Conservation (phyloP, 2,329 filamentous ascomycete species). For the Amphichorda felina region DNA sequence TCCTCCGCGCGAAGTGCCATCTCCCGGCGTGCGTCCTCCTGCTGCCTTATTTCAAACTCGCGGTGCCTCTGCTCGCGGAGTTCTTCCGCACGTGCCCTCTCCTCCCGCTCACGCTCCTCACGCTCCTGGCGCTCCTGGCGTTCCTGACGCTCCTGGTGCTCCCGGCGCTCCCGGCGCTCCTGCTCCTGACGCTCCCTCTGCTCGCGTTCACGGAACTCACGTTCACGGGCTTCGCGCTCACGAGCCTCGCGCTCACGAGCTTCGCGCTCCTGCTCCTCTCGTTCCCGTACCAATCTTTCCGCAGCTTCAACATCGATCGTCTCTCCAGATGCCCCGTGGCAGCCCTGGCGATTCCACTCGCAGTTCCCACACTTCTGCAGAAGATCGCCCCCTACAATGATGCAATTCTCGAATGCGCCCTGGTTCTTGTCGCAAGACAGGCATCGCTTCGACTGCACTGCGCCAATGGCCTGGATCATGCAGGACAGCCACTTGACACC, state of each 20-base stretch:
- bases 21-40: no score
- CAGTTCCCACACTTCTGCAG: slow-evolving; percentile 39
- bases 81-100: background rate
- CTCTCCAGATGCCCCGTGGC: slow-evolving; percentile 16
- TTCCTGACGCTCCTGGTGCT: no score
- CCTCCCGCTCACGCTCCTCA: background rate
- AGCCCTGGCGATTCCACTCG: slow-evolving; percentile 32
- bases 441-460: slow-evolving; percentile 25
- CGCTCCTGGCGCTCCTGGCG: no score
- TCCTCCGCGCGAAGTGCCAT: no score
- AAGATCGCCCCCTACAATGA: slow-evolving; percentile 25
- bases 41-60: no score
- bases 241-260: background rate
- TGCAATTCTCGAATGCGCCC: slow-evolving; percentile 32
- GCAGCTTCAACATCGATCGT: slow-evolving; percentile 5
- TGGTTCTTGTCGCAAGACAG: slow-evolving; percentile 26
- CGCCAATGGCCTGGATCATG: slow-evolving; percentile 37
- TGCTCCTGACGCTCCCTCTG: background rate
- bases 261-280: background rate
- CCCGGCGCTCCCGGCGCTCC: background rate
- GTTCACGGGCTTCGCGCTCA: no score
- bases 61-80: no score
- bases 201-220: background rate
- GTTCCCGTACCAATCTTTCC: background rate
- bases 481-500: slow-evolving; percentile 33